Conservation (phyloP, 2,329 filamentous ascomycete genomes). For the Sclerotinia subarctica region DNA sequence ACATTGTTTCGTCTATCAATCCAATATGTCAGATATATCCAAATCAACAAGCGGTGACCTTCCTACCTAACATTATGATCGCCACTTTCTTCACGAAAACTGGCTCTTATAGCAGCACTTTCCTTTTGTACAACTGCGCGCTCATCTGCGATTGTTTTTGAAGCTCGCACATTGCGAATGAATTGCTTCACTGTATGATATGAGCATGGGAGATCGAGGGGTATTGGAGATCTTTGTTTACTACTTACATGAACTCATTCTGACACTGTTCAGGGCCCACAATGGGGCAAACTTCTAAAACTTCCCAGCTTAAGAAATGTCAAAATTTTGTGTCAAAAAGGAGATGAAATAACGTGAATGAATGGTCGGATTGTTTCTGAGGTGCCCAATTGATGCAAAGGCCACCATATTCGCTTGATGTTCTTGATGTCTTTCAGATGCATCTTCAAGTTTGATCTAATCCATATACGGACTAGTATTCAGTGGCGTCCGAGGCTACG, state of each 20-base stretch:
- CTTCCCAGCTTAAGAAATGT: slow-evolving; percentile 24
- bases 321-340: slow-evolving; percentile 3
- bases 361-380: slow-evolving; percentile 5
- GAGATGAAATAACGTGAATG: neutral
- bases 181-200: slow-evolving; percentile 84
- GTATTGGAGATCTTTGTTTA: slow-evolving; percentile 22
- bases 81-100: slow-evolving; percentile 94
- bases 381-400: slow-evolving; percentile 20
- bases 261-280: slow-evolving; percentile 34
- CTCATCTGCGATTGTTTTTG: slow-evolving; percentile 98
- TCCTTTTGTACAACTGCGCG: slow-evolving; percentile 98
- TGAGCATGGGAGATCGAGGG: slow-evolving; percentile 27
- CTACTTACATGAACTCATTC: slow-evolving; percentile 39
- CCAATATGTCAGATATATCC: slow-evolving; percentile 10
- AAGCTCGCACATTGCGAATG: slow-evolving; percentile 96
- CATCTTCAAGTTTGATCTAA: neutral
- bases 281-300: slow-evolving; percentile 34
- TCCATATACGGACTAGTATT: neutral
- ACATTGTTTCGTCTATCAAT: slow-evolving; percentile 87
- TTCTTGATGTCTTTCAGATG: slow-evolving; percentile 4
- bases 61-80: slow-evolving; percentile 85
- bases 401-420: slow-evolving; percentile 23
- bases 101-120: slow-evolving; percentile 94
- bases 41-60: slow-evolving; percentile 18
- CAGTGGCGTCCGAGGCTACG: slow-evolving; percentile 5